phyloP scores from a whole-genome alignment of 2,329 filamentous ascomycete species.

The Emmonsia crescens region DNA sequence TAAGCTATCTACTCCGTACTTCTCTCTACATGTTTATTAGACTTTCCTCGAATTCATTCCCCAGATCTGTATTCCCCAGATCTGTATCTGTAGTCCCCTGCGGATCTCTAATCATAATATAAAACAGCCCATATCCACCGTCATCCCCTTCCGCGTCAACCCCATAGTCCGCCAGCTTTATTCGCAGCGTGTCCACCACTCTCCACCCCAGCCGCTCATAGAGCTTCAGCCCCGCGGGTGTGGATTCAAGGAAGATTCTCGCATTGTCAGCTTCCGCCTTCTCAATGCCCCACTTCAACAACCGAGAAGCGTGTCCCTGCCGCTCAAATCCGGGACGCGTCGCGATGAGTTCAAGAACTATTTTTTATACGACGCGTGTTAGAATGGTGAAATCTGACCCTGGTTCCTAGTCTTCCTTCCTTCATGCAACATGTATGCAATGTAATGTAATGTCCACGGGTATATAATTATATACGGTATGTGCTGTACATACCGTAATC shows the following conservation, averaged over 20 bases:
- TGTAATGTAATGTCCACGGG: no score
- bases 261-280: slow-evolving; percentile 3
- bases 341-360: slow-evolving; percentile 5
- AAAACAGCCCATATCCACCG: background rate
- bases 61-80: slow-evolving; percentile 3
- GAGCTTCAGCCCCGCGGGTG: background rate
- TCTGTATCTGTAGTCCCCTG: background rate
- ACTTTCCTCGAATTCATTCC: slow-evolving; percentile 2
- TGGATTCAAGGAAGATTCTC: slow-evolving; percentile 5
- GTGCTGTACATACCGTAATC: slow-evolving; percentile 7
- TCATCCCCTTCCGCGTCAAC: slow-evolving; percentile 3
- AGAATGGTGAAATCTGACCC: no score
- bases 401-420: no score
- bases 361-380: no score
- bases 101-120: slow-evolving; percentile 6
- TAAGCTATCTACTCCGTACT: no score
- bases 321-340: slow-evolving; percentile 1
- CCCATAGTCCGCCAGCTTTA: slow-evolving; percentile 4
- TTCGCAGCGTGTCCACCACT: background rate
- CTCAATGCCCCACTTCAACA: slow-evolving; percentile 3
- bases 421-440: no score
- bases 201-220: slow-evolving; percentile 7
- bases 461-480: no score
- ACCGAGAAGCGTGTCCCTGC: slow-evolving; percentile 1
- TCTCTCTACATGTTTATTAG: background rate